Evolutionary conservation across 2,329 filamentous ascomycete species (phyloP).

Genomic region (Trichoderma sp.): DNA sequence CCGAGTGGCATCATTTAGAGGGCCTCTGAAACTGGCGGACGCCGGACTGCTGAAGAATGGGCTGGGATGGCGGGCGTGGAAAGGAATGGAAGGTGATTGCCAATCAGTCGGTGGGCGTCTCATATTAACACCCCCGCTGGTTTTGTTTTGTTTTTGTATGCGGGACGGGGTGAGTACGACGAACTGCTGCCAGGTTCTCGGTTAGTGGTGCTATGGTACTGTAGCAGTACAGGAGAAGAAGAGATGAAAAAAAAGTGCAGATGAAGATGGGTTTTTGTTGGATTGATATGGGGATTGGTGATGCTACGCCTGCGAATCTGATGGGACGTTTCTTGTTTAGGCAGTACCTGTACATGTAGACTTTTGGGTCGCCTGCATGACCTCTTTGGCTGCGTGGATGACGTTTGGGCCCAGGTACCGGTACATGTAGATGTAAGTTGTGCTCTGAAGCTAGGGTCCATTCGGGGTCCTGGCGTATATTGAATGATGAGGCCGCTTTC

Average conservation of each 20-base stretch:
- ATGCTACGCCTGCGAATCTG: not conserved
- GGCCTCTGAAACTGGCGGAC: not conserved
- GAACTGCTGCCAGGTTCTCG: not conserved
- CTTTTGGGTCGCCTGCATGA: not conserved
- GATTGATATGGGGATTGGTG: not conserved
- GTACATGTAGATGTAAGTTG: not conserved
- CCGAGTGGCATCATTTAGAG: not conserved
- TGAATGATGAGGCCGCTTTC: not conserved
- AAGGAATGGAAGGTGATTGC: slow-evolving; percentile 17
- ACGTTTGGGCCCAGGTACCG: slow-evolving; percentile 1
- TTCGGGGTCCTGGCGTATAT: not conserved
- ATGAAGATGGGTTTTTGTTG: not conserved
- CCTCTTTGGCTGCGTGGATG: slow-evolving; percentile 7
- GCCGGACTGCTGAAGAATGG: not conserved
- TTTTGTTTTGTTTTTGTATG: not conserved
- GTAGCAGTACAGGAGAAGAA: not conserved
- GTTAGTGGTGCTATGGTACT: too few relatives aligned
- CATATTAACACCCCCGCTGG: slow-evolving; percentile 18
- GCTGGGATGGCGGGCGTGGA: slow-evolving; percentile 9
- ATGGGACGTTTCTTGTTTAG: not conserved
- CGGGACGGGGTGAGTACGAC: not conserved
- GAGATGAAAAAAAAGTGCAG: not conserved
- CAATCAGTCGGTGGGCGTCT: slow-evolving; percentile 13
- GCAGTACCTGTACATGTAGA: too few relatives aligned
- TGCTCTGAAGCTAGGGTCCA: not conserved